phyloP scores from a whole-genome alignment of 1,284 basidiomycete species.

The Tranzscheliella williamsii region DNA sequence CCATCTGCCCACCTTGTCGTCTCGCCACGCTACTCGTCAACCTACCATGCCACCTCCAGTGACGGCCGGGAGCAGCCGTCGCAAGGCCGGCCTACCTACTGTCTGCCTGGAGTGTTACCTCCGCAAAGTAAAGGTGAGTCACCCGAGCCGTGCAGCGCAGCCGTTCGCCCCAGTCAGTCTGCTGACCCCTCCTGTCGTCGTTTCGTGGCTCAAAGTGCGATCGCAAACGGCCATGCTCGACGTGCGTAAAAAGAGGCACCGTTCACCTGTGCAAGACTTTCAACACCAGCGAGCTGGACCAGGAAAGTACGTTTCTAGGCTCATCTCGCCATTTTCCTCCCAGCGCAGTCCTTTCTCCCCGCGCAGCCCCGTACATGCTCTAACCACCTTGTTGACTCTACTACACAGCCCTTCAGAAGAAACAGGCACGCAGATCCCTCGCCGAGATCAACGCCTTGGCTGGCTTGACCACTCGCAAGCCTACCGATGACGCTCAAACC shows the following conservation, averaged over 20 bases:
- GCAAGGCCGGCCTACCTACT: constrained; percentile 37
- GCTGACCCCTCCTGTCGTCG: not conserved
- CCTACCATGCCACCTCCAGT: constrained; percentile 21
- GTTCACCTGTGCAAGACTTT: constrained; percentile 43
- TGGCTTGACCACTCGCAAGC: constrained; percentile 2
- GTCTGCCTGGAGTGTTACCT: constrained; percentile 44
- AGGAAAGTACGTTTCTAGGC: constrained; percentile 22
- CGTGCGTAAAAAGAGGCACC: constrained; percentile 25
- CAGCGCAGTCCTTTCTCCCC: not conserved
- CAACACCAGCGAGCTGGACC: constrained; percentile 36
- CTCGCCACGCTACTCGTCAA: too few species aligned
- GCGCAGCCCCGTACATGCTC: not conserved
- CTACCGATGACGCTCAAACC: constrained; percentile 13
- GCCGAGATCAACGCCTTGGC: constrained; percentile 37
- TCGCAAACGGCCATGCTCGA: constrained; percentile 31
- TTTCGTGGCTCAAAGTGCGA: constrained; percentile 17
- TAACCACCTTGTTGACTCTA: not conserved
- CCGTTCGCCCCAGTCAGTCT: not conserved
- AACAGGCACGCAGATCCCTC: constrained; percentile 29
- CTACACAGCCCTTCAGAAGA: constrained; percentile 27
- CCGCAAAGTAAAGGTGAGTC: constrained; percentile 38
- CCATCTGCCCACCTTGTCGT: too few species aligned
- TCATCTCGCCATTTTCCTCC: not conserved
- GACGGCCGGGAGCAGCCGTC: constrained; percentile 30
- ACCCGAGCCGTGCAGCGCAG: too few species aligned